Evolutionary conservation across 1,284 basidiomycete genomes (phyloP), one percentile per base, ranked within the genome.

Genomic region (Ustilago xerochloae): DNA sequence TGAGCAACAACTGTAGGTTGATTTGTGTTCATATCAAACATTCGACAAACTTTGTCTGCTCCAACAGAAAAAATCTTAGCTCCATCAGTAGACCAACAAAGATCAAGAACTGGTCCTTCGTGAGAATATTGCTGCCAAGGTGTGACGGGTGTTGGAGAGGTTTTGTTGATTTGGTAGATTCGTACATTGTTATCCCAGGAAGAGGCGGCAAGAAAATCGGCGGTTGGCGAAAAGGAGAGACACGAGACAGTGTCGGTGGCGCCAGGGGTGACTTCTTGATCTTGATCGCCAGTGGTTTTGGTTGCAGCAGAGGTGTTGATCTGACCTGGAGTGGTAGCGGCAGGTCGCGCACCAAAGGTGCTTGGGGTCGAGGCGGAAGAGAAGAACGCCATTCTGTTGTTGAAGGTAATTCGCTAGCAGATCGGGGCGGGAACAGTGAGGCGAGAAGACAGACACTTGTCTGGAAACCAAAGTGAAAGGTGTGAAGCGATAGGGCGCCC

Each of bases 21-120:
- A 4, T 91, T 91, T 0, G 92, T 92, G 33, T 88, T 87, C 39
- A 93, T 86, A 82, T 95, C 93, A 85, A 90, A 93, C 88, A 92
- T 90, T 53, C 91, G 88, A 6, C 88, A 92, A 9, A 90, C 90
- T 83, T 93, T 93, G 86, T 96, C 93, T 35, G 91, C 91, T 38
- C 92, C 93, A n/a, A 90, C 90, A 18, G 92, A 93, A 78, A 94
- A 89, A 32, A 94, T 86, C 83, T 92, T 92, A 78, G 87, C 90
- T 30, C 92, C 92, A 69, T 93, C 92, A 51, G 90, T 90, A 82
- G 90, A 91, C 93, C 93, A 95, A 77, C 90, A 90, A 6, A 93
- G 88, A 72, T 90, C 90, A 67, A 96, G 84, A 2, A 93, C 92
- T 0, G 93, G 93, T 0, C 88, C 92, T 79, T 93, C 90, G 83